Evolutionary conservation across 768 basidiomycete genomes (phyloP).

Genomic region (Asterophora lycoperdoides): DNA sequence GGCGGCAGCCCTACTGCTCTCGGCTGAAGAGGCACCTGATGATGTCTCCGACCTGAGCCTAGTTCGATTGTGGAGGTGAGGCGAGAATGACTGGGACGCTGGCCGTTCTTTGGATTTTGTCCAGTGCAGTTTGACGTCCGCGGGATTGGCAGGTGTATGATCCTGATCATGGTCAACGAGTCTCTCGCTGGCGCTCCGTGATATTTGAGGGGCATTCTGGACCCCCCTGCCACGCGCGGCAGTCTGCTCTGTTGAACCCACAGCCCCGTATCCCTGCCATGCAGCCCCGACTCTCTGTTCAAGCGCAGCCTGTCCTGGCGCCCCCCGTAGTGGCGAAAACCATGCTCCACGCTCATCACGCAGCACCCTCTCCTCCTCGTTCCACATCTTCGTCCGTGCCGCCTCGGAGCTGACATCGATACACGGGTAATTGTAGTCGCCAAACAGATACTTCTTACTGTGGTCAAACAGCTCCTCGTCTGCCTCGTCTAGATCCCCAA

Average conservation of each 20-base stretch:
- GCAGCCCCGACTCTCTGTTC: constrained; percentile 35
- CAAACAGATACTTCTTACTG: constrained; percentile 78
- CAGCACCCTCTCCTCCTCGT: constrained; percentile 82
- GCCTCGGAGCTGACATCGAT: constrained; percentile 83
- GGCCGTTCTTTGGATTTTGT: constrained; percentile 23
- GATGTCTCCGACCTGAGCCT: constrained; percentile 7
- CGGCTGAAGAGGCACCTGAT: constrained; percentile 22
- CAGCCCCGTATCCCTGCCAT: constrained; percentile 59
- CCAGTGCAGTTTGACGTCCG: constrained; percentile 45
- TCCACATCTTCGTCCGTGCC: constrained; percentile 64
- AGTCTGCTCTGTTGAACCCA: constrained; percentile 28
- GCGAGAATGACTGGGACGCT: constrained; percentile 21
- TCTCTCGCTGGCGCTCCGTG: constrained; percentile 13
- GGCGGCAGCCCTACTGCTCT: constrained; percentile 22
- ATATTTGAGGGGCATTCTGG: no score
- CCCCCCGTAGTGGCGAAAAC: constrained; percentile 56
- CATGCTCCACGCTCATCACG: constrained; percentile 70
- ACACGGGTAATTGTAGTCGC: constrained; percentile 86
- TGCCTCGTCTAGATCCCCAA: constrained; percentile 60
- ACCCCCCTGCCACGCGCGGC: constrained; percentile 2
- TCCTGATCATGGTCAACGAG: constrained; percentile 49
- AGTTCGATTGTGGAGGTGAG: constrained; percentile 13
- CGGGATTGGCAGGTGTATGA: constrained; percentile 27
- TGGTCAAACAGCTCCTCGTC: constrained; percentile 77
- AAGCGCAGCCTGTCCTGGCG: constrained; percentile 37